phyloP scores from a whole-genome alignment of 2,329 filamentous ascomycete species.

The Fusarium gaditjirri region DNA sequence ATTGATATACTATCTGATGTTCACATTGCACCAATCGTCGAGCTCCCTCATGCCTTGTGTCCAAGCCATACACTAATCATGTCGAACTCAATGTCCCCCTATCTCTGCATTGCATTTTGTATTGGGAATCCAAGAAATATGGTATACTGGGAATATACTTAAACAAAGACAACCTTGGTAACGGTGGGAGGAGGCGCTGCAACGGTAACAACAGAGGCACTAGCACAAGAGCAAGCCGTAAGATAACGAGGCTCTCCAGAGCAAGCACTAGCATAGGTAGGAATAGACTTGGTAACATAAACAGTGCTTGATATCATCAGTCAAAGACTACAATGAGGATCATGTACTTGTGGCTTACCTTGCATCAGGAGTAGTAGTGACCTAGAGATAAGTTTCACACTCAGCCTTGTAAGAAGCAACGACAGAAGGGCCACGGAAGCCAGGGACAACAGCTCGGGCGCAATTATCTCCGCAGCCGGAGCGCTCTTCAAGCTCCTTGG shows the following conservation, averaged over 20 bases:
- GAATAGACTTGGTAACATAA: slow-evolving; percentile 33
- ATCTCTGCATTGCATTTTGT: neutral
- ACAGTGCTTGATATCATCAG: slow-evolving; percentile 25
- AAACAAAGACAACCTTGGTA: slow-evolving; percentile 28
- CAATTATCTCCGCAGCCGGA: slow-evolving; percentile 34
- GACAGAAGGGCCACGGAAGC: slow-evolving; percentile 14
- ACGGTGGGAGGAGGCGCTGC: slow-evolving; percentile 31
- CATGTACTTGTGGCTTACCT: neutral
- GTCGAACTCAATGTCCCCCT: too few species aligned
- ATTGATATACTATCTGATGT: neutral
- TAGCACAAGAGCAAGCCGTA: slow-evolving; percentile 36
- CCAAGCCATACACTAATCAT: neutral
- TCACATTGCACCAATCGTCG: neutral
- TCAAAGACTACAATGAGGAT: rapidly evolving
- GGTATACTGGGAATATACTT: too few species aligned
- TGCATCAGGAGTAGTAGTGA: slow-evolving; percentile 30
- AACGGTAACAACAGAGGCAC: slow-evolving; percentile 26
- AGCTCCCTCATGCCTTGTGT: neutral
- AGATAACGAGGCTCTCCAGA: slow-evolving; percentile 34
- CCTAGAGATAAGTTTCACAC: slow-evolving; percentile 31
- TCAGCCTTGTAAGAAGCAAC: slow-evolving; percentile 30
- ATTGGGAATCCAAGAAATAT: neutral
- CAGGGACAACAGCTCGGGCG: slow-evolving; percentile 33
- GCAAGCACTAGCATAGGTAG: slow-evolving; percentile 38
- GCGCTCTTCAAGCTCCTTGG: slow-evolving; percentile 28